Evolutionary conservation across 352 stramenopile genomes (phyloP).

Genomic region (Plasmopara halstedii): DNA sequence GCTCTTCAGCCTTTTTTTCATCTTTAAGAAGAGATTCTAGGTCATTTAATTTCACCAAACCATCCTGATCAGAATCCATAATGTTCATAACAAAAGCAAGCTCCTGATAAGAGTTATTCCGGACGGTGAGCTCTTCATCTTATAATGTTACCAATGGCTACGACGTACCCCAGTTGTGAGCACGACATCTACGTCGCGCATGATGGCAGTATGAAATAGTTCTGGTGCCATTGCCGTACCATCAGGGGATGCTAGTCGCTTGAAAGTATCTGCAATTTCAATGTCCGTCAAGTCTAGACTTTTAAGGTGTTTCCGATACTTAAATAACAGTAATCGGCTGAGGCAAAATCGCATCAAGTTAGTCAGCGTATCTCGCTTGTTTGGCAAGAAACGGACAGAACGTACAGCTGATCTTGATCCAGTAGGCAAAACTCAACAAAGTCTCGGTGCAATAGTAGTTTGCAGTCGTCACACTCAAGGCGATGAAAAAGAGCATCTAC

Average conservation of each 20-base stretch:
- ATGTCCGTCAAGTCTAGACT: constrained; percentile 64
- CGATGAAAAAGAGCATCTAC: constrained; percentile 72
- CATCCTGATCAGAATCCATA: constrained; percentile 65
- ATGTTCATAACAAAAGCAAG: constrained; percentile 50
- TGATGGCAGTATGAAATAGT: constrained; percentile 53
- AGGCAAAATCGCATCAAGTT: neutral
- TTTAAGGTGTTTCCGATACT: constrained; percentile 58
- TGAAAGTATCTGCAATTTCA: constrained; percentile 71
- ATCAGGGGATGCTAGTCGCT: constrained; percentile 34
- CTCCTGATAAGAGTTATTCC: constrained; percentile 29
- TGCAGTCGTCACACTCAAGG: constrained; percentile 46
- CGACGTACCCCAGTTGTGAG: constrained; percentile 62
- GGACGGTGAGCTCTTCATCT: neutral
- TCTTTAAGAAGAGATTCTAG: constrained; percentile 73
- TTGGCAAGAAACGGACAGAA: neutral
- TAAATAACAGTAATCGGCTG: constrained; percentile 67
- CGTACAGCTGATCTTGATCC: constrained; percentile 71
- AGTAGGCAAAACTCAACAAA: constrained; percentile 80
- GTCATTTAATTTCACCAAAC: constrained; percentile 55
- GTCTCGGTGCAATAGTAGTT: constrained; percentile 52
- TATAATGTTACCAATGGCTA: neutral
- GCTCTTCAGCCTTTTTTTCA: constrained; percentile 34
- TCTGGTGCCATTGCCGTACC: constrained; percentile 39
- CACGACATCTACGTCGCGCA: constrained; percentile 65
- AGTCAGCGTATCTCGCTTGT: neutral